Percentiles rank a stretch among this genome's conserved stretches.
Conservation (phyloP, 495 filamentous ascomycete species). For the Echria macrotheca region DNA sequence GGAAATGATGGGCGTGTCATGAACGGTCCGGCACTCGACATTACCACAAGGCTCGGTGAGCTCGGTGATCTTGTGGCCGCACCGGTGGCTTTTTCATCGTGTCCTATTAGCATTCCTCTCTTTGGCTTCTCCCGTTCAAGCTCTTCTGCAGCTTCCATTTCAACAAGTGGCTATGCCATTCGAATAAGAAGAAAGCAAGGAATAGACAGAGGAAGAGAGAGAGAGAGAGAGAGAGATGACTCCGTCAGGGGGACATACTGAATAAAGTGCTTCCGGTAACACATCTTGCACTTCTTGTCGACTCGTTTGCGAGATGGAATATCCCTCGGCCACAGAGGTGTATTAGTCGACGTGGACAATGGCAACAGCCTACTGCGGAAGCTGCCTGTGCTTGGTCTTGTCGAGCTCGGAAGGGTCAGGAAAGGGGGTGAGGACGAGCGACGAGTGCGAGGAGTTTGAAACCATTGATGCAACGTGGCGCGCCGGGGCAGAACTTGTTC, state of each 20-base stretch:
- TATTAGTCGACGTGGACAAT: too few species aligned
- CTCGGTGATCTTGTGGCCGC: constrained; percentile 25
- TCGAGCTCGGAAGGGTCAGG: constrained; percentile 9
- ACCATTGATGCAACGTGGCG: constrained; percentile 3
- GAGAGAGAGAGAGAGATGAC: too few species aligned
- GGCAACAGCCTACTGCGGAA: too few species aligned
- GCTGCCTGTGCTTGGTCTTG: background rate
- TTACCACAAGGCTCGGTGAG: constrained; percentile 17
- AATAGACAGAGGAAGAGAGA: too few species aligned
- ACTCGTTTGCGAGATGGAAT: too few species aligned
- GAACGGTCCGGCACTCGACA: constrained; percentile 10
- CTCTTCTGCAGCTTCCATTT: too few species aligned
- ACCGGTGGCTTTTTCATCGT: constrained; percentile 27
- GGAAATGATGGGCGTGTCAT: constrained; percentile 13
- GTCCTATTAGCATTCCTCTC: constrained; percentile 23
- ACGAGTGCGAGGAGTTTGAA: background rate
- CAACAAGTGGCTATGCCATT: too few species aligned
- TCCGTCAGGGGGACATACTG: too few species aligned
- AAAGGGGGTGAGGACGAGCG: constrained; percentile 1
- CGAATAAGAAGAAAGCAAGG: too few species aligned
- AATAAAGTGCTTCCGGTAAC: constrained; percentile 6
- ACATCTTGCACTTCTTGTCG: constrained; percentile 19
- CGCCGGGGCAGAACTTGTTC: too few species aligned
- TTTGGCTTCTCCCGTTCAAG: background rate
- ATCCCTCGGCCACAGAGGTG: too few species aligned